These are phyloP conservation scores for Fragilaria radians DNA, from an alignment of 108 stramenopile species.

Conservation along the genomic window DNA sequence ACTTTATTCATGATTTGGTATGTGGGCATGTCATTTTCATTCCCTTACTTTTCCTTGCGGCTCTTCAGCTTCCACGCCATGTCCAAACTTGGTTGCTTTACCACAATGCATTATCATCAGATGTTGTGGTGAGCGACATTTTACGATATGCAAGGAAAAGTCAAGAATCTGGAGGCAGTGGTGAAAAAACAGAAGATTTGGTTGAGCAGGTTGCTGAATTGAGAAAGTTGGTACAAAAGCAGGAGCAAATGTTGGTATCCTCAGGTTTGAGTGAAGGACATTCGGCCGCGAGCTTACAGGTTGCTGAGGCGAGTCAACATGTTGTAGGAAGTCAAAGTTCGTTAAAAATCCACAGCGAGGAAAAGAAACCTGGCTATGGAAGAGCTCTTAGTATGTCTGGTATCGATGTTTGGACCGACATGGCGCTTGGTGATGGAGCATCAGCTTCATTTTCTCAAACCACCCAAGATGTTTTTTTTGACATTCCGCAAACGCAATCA, in stretches of 20 bases:
- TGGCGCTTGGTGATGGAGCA: constrained; percentile 65
- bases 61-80: constrained; percentile 78
- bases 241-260: constrained; percentile 64
- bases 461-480: background rate
- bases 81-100: constrained; percentile 97
- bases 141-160: constrained; percentile 87
- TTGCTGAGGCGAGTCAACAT: background rate
- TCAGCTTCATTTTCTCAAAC: constrained; percentile 11
- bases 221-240: constrained; percentile 75
- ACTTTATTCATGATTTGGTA: constrained; percentile 89
- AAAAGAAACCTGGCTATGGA: constrained; percentile 19
- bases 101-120: constrained; percentile 92
- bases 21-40: constrained; percentile 93
- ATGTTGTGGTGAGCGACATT: constrained; percentile 96
- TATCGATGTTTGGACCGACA: constrained; percentile 76
- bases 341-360: background rate
- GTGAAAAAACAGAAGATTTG: constrained; percentile 63
- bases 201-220: constrained; percentile 86
- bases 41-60: constrained; percentile 78
- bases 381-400: constrained; percentile 55
- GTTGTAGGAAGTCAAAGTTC: background rate
- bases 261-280: constrained; percentile 29
- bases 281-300: background rate
- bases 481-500: background rate
- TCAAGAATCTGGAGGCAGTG: constrained; percentile 76